These are phyloP conservation scores for Pichia pseudocactophila DNA, from an alignment of 805 yeast species.

Conservation along the genomic window DNA sequence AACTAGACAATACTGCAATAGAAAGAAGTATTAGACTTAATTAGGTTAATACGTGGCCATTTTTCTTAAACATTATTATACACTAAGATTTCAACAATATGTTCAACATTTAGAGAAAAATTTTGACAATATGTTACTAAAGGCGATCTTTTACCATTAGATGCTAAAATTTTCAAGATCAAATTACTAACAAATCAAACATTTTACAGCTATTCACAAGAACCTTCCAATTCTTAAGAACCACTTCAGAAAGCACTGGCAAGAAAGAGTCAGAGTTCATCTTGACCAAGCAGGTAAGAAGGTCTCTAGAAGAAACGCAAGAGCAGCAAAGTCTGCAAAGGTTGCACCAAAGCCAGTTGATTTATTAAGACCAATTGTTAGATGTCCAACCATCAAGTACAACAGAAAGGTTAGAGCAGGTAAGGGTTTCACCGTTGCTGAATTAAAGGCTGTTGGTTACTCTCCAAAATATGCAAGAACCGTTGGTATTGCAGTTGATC, in stretches of 20 bases:
- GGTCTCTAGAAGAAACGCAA: constrained; percentile 91
- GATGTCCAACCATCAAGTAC: constrained; percentile 98
- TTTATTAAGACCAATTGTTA: constrained; percentile 91
- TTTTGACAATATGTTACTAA: no score
- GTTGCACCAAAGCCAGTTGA: constrained; percentile 98
- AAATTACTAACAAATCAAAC: constrained; percentile 15
- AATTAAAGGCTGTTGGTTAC: constrained; percentile 95
- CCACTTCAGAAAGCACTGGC: constrained; percentile 99
- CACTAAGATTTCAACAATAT: no score
- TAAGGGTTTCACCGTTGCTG: constrained; percentile 97
- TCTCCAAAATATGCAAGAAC: constrained; percentile 95
- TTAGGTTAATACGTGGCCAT: no score
- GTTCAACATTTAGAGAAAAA: no score
- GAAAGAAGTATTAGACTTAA: no score
- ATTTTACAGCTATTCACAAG: constrained; percentile 85
- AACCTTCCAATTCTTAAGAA: constrained; percentile 98
- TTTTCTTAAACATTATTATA: no score
- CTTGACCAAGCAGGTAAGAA: constrained; percentile 99
- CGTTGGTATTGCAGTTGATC: constrained; percentile 97
- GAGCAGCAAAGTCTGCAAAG: constrained; percentile 89
- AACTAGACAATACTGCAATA: no score
- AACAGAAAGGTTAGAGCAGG: constrained; percentile 99
- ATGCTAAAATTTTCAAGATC: neutral
- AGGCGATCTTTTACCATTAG: no score
- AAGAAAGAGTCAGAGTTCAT: constrained; percentile 98